Evolutionary conservation across 441 rosid genomes (phyloP).

Genomic region (Populus trichocarpa): DNA sequence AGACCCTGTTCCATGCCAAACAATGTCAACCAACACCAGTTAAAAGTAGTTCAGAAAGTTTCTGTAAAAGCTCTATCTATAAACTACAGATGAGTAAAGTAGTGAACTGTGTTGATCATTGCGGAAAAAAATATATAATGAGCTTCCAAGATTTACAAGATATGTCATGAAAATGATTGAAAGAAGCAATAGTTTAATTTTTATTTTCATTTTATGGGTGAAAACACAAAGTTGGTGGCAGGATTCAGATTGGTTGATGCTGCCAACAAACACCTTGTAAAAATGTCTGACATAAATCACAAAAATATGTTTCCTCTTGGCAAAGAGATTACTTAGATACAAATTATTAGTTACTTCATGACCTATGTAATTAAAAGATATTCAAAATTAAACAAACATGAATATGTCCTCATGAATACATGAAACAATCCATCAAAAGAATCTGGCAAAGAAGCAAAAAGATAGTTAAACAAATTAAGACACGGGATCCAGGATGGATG

Average conservation of each 20-base stretch:
- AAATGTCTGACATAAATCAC: not conserved
- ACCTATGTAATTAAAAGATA: not conserved
- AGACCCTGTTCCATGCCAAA: slow-evolving; percentile 34
- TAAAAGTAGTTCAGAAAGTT: not conserved
- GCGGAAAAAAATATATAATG: not conserved
- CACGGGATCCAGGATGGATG: not conserved
- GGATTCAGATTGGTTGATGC: not conserved
- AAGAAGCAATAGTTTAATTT: not conserved
- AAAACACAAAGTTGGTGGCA: not conserved
- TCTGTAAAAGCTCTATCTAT: not conserved
- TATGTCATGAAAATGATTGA: not conserved
- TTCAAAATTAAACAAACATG: not conserved
- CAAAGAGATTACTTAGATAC: not conserved
- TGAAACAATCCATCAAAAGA: not conserved
- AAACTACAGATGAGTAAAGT: not conserved
- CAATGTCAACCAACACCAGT: slow-evolving; percentile 14
- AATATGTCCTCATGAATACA: not conserved
- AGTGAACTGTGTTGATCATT: not conserved
- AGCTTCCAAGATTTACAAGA: not conserved
- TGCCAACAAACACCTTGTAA: not conserved
- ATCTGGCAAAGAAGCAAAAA: not conserved
- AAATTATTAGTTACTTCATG: not conserved
- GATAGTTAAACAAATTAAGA: not conserved
- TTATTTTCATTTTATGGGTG: not conserved
- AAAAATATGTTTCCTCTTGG: not conserved